Base-by-base conservation (phyloP, 345 rosid genomes). In the Melaleuca quinquenervia region DNA sequence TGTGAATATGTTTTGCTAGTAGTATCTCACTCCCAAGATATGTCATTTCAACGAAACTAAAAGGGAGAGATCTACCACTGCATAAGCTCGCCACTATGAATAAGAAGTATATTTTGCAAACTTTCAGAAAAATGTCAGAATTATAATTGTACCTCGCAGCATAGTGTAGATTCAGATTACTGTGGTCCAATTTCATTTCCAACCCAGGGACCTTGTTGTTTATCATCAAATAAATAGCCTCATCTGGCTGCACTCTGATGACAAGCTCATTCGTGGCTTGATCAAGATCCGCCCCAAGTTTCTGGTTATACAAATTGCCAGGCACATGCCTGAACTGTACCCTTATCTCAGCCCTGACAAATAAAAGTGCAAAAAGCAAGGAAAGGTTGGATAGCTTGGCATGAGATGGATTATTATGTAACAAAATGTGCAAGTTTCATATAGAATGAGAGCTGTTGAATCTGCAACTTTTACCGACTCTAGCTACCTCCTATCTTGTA, bases 151-250 rank as follows among this genome's bases (percentile, higher is more conserved):
- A 95, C 99, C 99, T 96, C 24, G 95, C 97, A 4, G 99, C 95
- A 58, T 97, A 97, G 82, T 90, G 94, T 86, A 97, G 97, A 90
- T 97, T 95, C 86, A 96, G 92, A 88, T 94, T 90, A 87, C 98
- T 96, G 2, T 91, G 92, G 87, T 97, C 99, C 90, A 97, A 86
- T 93, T 94, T 91, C 99, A 97, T 96, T 87, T 98, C 98, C 86
- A 97, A 90, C 76, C 99, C 99, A 83, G 99, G 99, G 82, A 97
- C 98, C 89, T 96, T 96, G 86, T 96, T 97, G 89, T 97, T 97
- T 87, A 97, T 97, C 90, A 93, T 95, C 94, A 97, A 90, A 89
- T 94, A 95, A 64, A 97, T 96, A 83, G 96, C 98, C 93, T 97
- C 99, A 87, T 97, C 98, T 11, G 99, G 99, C 83, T 94, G 98